These are phyloP conservation scores for Malbranchea zuffiana DNA, from an alignment of 2,329 filamentous ascomycete genomes.

Conservation along the genomic window DNA sequence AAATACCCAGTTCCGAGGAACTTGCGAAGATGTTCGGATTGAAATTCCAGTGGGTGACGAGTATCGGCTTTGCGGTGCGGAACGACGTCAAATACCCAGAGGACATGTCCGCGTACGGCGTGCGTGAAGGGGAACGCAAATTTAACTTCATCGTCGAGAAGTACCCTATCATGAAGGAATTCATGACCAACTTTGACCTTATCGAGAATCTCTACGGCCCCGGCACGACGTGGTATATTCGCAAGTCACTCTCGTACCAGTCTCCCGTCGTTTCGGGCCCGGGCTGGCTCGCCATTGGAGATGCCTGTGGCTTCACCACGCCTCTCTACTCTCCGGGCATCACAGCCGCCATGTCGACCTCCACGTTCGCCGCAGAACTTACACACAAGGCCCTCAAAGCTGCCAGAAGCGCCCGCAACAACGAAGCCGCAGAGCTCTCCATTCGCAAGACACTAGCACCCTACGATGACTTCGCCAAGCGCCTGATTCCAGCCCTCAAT, in stretches of 20 bases:
- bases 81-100: conserved; percentile 15
- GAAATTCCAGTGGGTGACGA: conserved; percentile 18
- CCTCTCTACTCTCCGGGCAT: conserved; percentile 22
- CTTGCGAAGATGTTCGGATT: conserved; percentile 17
- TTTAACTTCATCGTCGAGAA: conserved; percentile 19
- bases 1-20: conserved; percentile 16
- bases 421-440: conserved; percentile 8
- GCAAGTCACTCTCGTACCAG: conserved; percentile 16
- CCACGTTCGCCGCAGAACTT: conserved; percentile 16
- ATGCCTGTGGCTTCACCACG: conserved; percentile 23
- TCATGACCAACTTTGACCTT: conserved; percentile 17
- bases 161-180: conserved; percentile 17
- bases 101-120: conserved; percentile 17
- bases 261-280: conserved; percentile 19
- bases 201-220: conserved; percentile 18
- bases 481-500: conserved; percentile 14
- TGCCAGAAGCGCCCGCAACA: background rate
- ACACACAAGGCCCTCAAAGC: conserved; percentile 6
- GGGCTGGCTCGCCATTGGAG: conserved; percentile 22
- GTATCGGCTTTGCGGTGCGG: conserved; percentile 19
- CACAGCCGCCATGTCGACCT: conserved; percentile 17
- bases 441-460: conserved; percentile 7
- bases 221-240: conserved; percentile 18
- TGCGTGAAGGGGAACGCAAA: conserved; percentile 19
- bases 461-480: conserved; percentile 16